Base-by-base conservation (phyloP, 495 filamentous ascomycete genomes). In the Neurospora tetraspora region DNA sequence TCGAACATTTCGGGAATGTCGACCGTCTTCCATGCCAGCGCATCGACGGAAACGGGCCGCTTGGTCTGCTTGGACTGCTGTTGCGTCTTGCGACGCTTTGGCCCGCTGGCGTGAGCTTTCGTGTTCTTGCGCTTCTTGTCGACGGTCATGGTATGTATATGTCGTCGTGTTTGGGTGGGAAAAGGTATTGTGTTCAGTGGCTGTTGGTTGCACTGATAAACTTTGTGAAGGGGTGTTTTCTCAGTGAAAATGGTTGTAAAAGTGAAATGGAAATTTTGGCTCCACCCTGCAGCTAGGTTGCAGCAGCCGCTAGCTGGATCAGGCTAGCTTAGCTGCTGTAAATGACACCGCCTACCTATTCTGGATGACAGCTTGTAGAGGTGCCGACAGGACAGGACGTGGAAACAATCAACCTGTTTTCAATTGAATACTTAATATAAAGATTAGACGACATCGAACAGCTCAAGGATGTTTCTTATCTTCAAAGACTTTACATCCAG, bases 1-100 rank as follows among this genome's bases (percentile, higher is more conserved):
- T 96, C 92, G 73, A 97, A 86, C 75, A 91, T 90, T 78, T 97
- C 94, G 6, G 94, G 94, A 70, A 98, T 85, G 31, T 89, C 80
- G 18, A 97, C 94, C 72, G 90, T 87, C 74, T 89, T 90, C 96
- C 96, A 99, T 82, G 85, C 83, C 39, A 98, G 85, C 20, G 90
- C 86, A 74, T 96, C 89, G n/a, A 91, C 75, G 39, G 74, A 77
- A 11, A 83, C 80, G 16, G 79, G 75, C 45, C 77, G 75, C 76
- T 85, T 85, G 10, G 73, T 39, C 47, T 79, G 74, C 69, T 34
- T 71, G 69, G 59, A 6, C 31, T 16, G 6, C 27, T 65, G n/a
- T 73, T 71, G 71, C 53, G 71, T 78, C 80, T 86, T 88, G 74
- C 83, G 84, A 71, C 84, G 83, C 75, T 91, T 91, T 34, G 77